Evolutionary conservation across 192 early-diverging fungal genomes (phyloP).

Genomic region (Backusella sp.): DNA sequence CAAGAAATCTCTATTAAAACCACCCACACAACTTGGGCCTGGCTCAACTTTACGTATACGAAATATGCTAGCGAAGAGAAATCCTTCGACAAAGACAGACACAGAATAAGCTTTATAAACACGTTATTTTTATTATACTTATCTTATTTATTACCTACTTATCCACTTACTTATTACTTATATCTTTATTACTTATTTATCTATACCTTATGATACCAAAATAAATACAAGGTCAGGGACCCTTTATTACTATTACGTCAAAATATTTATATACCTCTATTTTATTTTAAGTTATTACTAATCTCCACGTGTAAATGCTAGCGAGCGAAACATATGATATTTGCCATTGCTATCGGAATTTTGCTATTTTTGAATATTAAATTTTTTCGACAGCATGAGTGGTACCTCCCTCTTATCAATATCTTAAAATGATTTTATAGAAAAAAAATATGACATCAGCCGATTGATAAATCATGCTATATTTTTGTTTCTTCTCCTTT

Average conservation of each 20-base stretch:
- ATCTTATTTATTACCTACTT: background rate
- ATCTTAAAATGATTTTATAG: background rate
- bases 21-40: constrained; percentile 22
- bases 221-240: background rate
- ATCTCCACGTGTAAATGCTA: background rate
- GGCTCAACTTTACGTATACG: constrained; percentile 27
- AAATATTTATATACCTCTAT: background rate
- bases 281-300: too few species aligned
- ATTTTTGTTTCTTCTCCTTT: too few species aligned
- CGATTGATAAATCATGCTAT: background rate
- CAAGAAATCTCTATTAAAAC: constrained; percentile 17
- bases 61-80: constrained; percentile 26
- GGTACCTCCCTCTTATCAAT: too few species aligned
- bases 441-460: background rate
- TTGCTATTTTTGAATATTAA: background rate
- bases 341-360: background rate
- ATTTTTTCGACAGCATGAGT: background rate
- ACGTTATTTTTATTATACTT: background rate
- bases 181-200: background rate
- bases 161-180: background rate
- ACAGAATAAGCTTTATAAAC: background rate
- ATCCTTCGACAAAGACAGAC: background rate
- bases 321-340: background rate
- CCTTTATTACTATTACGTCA: background rate
- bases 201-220: background rate